These are phyloP conservation scores for Solanum medicagineum DNA, from an alignment of 257 asterid genomes.

Conservation along the genomic window DNA sequence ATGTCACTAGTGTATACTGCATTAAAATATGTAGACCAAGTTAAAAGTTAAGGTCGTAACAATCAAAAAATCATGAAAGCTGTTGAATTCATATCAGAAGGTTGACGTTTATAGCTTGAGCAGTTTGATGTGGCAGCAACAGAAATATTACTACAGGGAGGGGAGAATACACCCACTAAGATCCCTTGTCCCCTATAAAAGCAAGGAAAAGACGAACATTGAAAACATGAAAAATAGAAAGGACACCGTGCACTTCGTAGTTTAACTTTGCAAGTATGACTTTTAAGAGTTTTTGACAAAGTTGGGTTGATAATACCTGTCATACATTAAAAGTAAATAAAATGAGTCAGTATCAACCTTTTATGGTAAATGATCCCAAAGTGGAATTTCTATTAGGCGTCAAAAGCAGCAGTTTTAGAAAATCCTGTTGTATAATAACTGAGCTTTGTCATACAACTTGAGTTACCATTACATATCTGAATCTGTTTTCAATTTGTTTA, in stretches of 20 bases:
- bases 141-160: background rate
- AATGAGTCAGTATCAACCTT: background rate
- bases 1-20: background rate
- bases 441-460: background rate
- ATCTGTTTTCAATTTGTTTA: background rate
- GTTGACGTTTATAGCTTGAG: background rate
- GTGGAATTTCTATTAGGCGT: background rate
- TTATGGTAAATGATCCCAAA: background rate
- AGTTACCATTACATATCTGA: background rate
- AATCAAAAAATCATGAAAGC: background rate
- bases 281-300: background rate
- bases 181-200: background rate
- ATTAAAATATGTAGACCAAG: background rate
- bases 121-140: background rate
- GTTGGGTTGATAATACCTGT: background rate
- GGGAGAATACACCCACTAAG: background rate
- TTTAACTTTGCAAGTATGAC: background rate
- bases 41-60: background rate
- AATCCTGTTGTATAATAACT: background rate
- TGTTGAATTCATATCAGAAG: background rate
- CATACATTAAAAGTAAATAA: background rate
- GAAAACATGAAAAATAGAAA: background rate
- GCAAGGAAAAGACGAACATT: background rate
- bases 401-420: background rate
- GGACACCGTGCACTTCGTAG: background rate